Conservation (phyloP, 495 filamentous ascomycete genomes). For the Talaromyces wortmannii region DNA sequence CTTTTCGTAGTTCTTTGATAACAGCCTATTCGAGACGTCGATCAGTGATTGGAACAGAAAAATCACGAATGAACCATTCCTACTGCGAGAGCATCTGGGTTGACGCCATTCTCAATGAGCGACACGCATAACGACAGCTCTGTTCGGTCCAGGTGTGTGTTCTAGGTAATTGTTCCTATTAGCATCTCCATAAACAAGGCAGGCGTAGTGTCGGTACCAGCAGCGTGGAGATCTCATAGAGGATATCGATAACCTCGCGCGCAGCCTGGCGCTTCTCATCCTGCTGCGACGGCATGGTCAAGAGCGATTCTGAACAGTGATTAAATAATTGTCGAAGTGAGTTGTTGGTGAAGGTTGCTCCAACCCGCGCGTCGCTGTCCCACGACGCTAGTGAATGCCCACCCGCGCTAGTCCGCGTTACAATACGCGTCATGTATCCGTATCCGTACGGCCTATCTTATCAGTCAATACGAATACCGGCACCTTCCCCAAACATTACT, state of each 20-base stretch:
- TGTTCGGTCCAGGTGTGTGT: conserved; percentile 83
- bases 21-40: conserved; percentile 44
- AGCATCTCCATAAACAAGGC: not conserved
- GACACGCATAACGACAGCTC: conserved; percentile 92
- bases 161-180: conserved; percentile 47
- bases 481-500: too few relatives aligned
- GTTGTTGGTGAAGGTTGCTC: too few relatives aligned
- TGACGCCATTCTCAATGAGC: conserved; percentile 94
- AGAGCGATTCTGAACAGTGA: not conserved
- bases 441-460: too few relatives aligned
- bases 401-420: too few relatives aligned
- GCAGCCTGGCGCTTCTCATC: conserved; percentile 80
- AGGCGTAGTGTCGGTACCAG: conserved; percentile 47
- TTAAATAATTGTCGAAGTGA: too few relatives aligned
- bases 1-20: conserved; percentile 65
- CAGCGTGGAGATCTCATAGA: conserved; percentile 87
- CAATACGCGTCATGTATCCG: too few relatives aligned
- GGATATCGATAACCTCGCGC: conserved; percentile 91
- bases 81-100: conserved; percentile 92
- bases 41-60: not conserved
- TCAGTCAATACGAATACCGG: too few relatives aligned
- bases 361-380: too few relatives aligned
- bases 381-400: too few relatives aligned
- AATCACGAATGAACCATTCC: conserved; percentile 17
- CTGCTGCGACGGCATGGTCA: conserved; percentile 28